Base-by-base conservation (phyloP, 805 yeast species). In the Barnettozyma siamensis region DNA sequence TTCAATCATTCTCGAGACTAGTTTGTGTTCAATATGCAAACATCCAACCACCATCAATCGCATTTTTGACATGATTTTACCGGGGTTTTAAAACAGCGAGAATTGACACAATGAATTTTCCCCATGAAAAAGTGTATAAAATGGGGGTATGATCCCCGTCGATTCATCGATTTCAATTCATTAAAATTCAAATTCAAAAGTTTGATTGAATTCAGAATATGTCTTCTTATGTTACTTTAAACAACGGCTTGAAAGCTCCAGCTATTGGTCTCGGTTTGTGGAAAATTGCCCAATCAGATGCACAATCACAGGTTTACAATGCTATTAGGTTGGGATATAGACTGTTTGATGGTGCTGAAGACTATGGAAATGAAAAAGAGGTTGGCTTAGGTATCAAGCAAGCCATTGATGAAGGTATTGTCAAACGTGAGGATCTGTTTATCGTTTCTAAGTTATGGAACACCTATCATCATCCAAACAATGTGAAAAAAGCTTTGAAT, bases 381-480 rank as follows among this genome's bases (percentile, higher is more conserved):
- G 77, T 76, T 9, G 79, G 78, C 18, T 65, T 69, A 38, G 93
- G 84, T 26, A 73, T 83, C 39, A 70, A 70, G 46, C 69, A 67
- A 46, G 89, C 91, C 42, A 64, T 84, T 48, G 72, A 65, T 34
- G 88, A 82, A 41, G 88, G 88, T 3, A 51, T 83, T 39, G 87
- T 80, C 50, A 72, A 73, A 45, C 75, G 93, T 62, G 84, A 80
- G 47, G 95, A 88, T 33, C 64, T 88, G 47, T 78, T 79, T 62
- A 69, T 88, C 55, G 83, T 86, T 42, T 81, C 95, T 43, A 88
- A 88, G 69, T 72, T 88, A 52, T 88, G 96, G 96, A 88, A 88
- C 72, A 74, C 68, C 51, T 86, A 60, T 74, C 96, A 87, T 64
- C 75, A 75, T 59, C 89, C 89, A 51, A 73, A 78, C 47, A 75